phyloP scores from a whole-genome alignment of 768 basidiomycete species.

The Holtermannia corniformis region DNA sequence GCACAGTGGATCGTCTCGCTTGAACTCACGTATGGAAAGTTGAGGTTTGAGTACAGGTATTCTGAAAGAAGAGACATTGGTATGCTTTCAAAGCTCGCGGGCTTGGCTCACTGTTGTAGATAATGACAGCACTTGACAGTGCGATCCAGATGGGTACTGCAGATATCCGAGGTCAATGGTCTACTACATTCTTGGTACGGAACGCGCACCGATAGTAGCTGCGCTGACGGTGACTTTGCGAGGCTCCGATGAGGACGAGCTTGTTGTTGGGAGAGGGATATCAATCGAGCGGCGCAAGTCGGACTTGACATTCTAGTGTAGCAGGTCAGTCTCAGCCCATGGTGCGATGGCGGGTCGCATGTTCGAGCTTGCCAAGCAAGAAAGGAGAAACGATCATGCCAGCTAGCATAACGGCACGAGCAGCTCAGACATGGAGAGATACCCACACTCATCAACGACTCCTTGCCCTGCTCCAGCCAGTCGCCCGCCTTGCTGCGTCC shows the following conservation, averaged over 20 bases:
- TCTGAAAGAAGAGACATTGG: conserved; percentile 33
- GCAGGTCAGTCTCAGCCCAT: not conserved
- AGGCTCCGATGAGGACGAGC: not conserved
- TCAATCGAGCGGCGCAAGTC: not conserved
- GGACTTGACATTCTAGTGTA: not conserved
- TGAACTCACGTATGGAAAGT: conserved; percentile 65
- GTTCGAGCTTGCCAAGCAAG: too few relatives aligned
- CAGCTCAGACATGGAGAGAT: too few relatives aligned
- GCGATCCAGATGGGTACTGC: conserved; percentile 76
- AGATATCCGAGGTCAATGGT: not conserved
- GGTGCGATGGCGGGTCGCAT: too few relatives aligned
- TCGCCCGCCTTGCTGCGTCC: too few relatives aligned
- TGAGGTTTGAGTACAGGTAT: conserved; percentile 52
- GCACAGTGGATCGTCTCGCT: conserved; percentile 48
- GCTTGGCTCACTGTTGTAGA: conserved; percentile 92
- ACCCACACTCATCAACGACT: not conserved
- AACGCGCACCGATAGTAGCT: not conserved
- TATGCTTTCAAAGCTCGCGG: conserved; percentile 39
- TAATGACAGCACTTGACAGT: conserved; percentile 76
- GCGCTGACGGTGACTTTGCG: not conserved
- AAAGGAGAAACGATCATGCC: too few relatives aligned
- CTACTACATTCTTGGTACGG: too few relatives aligned
- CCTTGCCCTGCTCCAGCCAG: not conserved
- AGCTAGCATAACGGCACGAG: too few relatives aligned
- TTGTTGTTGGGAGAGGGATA: not conserved